Evolutionary conservation across 441 rosid species (phyloP), one percentile per base, ranked within the genome.

Genomic region (Aleurites moluccanus): DNA sequence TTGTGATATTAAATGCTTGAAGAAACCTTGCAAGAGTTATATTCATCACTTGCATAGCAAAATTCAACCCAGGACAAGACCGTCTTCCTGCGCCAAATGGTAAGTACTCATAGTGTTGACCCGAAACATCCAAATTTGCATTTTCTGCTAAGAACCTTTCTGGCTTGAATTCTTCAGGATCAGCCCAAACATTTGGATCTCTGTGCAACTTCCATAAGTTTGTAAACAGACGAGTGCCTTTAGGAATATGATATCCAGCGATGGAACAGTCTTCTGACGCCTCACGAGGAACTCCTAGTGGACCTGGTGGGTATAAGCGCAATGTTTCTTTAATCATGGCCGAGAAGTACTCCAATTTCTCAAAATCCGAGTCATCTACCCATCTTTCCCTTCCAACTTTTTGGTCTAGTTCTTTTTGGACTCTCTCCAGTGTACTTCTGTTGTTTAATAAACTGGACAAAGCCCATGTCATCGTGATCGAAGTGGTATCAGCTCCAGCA

Each of bases 221-320:
- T 14, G 85, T 77, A 3, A 90, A 27, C 79, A 88, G 45, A 16
- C 88, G 83, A 15, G 87, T 85, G 65, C 88, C 85, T 3, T 79
- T 70, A 0, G 87, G 55, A 14, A 90, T 78, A 23, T 70, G 70
- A 69, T 90, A 83, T 40, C 86, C 88, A 0, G 77, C 75, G 53
- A 89, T 33, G 1, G 30, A 82, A 73, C 91, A 86, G 60, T 84
- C 92, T 66, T 81, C 80, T 73, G 77, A 74, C 40, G 84, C 85
- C 35, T 86, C 88, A 2, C 84, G 82, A 3, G 84, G 87, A 3
- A 87, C 86, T 60, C 80, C 64, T 10, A 86, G 80, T 0, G 88
- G 89, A 66, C 82, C 87, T 23, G 89, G 80, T 35, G 89, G 90
- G 80, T 85, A 85, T 35, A 88, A 28, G n/a, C 86, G 84, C 33